phyloP scores from a whole-genome alignment of 192 early-diverging fungal species.

The Linnemannia schmuckeri region DNA sequence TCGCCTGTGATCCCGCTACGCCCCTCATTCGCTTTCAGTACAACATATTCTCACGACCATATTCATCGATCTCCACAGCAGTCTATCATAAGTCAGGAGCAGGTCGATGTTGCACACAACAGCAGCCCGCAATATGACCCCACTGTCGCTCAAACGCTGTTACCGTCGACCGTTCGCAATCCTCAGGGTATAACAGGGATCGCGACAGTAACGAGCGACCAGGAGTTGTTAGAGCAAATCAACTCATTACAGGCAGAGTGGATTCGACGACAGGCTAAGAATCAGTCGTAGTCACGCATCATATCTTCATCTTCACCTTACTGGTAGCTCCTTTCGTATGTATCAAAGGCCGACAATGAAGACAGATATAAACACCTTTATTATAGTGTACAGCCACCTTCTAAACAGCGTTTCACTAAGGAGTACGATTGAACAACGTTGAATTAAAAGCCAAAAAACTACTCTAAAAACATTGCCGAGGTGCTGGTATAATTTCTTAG shows the following conservation, averaged over 20 bases:
- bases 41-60: not conserved
- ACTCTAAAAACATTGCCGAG: too few species aligned
- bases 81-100: not conserved
- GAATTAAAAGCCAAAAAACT: too few species aligned
- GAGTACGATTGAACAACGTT: too few species aligned
- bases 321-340: too few species aligned
- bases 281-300: not conserved
- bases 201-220: not conserved
- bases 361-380: too few species aligned
- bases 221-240: not conserved
- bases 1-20: not conserved
- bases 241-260: not conserved
- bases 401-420: too few species aligned
- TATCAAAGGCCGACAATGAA: too few species aligned
- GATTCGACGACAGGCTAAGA: not conserved
- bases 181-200: not conserved
- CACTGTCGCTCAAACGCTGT: not conserved
- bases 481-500: too few species aligned
- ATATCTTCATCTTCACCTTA: too few species aligned
- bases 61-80: not conserved
- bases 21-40: not conserved
- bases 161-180: not conserved
- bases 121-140: not conserved
- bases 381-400: too few species aligned
- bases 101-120: not conserved